Percentiles rank a stretch among this genome's conserved stretches.
phyloP scores from a whole-genome alignment of 1,139 yeast genomes.

The Zygoascus meyerae region DNA sequence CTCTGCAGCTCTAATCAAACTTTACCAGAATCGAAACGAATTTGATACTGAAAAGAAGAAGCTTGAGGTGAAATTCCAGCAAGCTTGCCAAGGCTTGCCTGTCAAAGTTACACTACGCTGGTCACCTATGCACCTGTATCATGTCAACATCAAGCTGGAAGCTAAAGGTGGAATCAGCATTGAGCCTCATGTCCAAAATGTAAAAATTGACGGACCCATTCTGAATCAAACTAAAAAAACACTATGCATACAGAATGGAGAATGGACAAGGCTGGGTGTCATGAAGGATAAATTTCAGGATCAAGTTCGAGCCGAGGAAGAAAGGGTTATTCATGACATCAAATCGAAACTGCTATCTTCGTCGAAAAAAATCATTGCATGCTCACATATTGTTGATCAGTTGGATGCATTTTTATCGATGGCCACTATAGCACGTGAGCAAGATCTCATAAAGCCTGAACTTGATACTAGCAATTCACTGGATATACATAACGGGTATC shows the following conservation, averaged over 20 bases:
- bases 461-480: conserved; percentile 44
- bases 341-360: conserved; percentile 38
- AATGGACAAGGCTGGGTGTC: conserved; percentile 31
- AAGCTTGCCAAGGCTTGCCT: conserved; percentile 15
- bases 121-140: conserved; percentile 33
- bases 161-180: conserved; percentile 14
- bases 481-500: conserved; percentile 55
- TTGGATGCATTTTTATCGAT: conserved; percentile 73
- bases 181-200: conserved; percentile 12
- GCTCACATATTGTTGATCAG: conserved; percentile 50
- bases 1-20: conserved; percentile 21
- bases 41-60: conserved; percentile 19
- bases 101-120: conserved; percentile 29
- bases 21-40: conserved; percentile 21
- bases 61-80: conserved; percentile 21
- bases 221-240: conserved; percentile 26
- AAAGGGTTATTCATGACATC: conserved; percentile 40
- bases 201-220: conserved; percentile 18
- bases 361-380: conserved; percentile 41
- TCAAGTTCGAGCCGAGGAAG: conserved; percentile 40
- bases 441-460: conserved; percentile 59
- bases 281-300: conserved; percentile 25
- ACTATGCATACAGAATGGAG: conserved; percentile 20
- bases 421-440: conserved; percentile 62
- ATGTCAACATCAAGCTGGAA: conserved; percentile 22